Evolutionary conservation across 75 land plant species (phyloP), one percentile per base, ranked within the genome.

Genomic region (Ceratopteris richardii): DNA sequence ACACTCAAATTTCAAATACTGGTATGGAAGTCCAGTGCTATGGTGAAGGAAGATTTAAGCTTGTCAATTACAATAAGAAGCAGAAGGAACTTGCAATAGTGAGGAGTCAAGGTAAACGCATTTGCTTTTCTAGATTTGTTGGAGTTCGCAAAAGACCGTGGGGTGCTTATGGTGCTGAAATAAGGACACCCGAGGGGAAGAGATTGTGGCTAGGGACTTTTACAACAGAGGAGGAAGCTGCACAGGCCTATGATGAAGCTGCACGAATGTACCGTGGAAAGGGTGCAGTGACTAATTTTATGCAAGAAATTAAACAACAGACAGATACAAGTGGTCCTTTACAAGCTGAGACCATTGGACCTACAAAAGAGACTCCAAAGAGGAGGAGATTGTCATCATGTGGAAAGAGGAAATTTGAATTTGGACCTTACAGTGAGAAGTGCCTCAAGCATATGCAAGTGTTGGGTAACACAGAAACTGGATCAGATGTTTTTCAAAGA

Each of bases 101-200:
- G 13, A n/a, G 27, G 25, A 25, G 41, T 27, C 56, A 50, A 51
- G 67, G 66, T 17, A 55, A 41, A 30, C 29, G 57, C 16, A 57
- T 62, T n/a, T 74, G 56, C 33, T 70, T 63, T 55, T 70, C 75
- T 2, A 51, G 30, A 19, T 75, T 43, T 70, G 59, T 71, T 31
- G 81, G 81, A 12, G 81, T 78, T 0, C 44, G 85, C 18, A 64
- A 69, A 29, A 57, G 85, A 20, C 81, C 81, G 1, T 82, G 81
- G 85, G 81, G 85, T 31, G 76, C 76, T 25, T 82, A 54, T 57
- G 85, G 81, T 23, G 78, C 81, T 1, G 85, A 78, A 62, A 82
- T 82, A 21, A 61, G 81, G 1, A 65, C 70, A 0, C 70, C 78
- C 29, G 72, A 65, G 25, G 85, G 85, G 0, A 73, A 76, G 40